Base-by-base conservation (phyloP, 2,329 filamentous ascomycete species). In the Penicillium sp. region DNA sequence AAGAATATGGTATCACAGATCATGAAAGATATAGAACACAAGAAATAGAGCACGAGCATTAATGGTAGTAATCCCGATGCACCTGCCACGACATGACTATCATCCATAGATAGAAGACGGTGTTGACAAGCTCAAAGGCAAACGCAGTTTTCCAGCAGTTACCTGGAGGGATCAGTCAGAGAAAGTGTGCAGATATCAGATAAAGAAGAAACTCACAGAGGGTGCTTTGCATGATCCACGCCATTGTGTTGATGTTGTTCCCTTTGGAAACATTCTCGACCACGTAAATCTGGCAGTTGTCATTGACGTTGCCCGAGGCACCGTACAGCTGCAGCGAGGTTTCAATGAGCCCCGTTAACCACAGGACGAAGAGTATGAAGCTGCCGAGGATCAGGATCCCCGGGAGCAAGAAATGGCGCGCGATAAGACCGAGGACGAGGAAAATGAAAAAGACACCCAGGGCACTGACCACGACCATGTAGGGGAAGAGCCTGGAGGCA, bases 51-150 rank as follows among this genome's bases (percentile, higher is more conserved):
- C 5, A 50, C 5, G 45, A 39, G 25, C 27, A 55, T 56, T 43
- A 57, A 53, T 59, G 56, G 36, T 62, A 62, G 39, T 67, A 63
- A 62, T 72, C 67, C 11, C 67, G 64, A 61, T 72, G 64, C 40
- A 84, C 81, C 62, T 82, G 79, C 67, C 74, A 79, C 5, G 79
- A 80, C 76, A 86, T 80, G 43, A 87, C 69, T 66, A 86, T 81
- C 81, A 86, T 84, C 81, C 83, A 87, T 20, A 86, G 65, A 63
- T 85, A 78, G 61, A 86, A 84, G n/a, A 85, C 77, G 1, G 77
- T 76, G 35, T 82, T 82, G 14, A 86, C 75, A 48, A 87, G 79
- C 72, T 83, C 84, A 61, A 86, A 85, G 9, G 82, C 80, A 61
- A 86, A 86, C 3, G 76, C 79, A 0, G 83, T 81, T 61, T 81